phyloP scores from a whole-genome alignment of 2,329 filamentous ascomycete genomes.

The Exophiala sp. region DNA sequence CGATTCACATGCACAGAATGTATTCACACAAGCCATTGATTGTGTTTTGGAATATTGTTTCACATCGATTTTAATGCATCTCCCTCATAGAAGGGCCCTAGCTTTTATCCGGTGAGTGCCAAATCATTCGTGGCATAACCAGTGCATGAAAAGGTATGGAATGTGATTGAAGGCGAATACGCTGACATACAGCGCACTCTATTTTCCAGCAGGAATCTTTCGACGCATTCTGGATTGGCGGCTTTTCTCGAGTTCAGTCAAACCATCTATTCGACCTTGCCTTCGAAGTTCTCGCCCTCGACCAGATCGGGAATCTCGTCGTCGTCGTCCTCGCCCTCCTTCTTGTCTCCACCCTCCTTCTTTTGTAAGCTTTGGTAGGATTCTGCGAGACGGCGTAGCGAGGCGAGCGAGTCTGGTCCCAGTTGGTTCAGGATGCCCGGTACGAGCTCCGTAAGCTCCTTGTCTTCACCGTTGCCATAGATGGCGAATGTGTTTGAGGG shows the following conservation, averaged over 20 bases:
- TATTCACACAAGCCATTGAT: too few relatives aligned
- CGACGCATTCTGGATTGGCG: not conserved
- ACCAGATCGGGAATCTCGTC: constrained; percentile 94
- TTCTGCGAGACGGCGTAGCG: constrained; percentile 96
- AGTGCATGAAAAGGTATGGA: too few relatives aligned
- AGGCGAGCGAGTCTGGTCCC: constrained; percentile 94
- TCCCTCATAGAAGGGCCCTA: too few relatives aligned
- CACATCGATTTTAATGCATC: too few relatives aligned
- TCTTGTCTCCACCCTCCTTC: constrained; percentile 73
- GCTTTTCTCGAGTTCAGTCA: too few relatives aligned
- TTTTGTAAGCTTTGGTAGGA: constrained; percentile 99
- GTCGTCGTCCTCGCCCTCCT: constrained; percentile 71
- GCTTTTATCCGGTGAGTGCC: too few relatives aligned
- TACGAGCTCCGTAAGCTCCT: constrained; percentile 99
- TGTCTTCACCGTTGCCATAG: constrained; percentile 98
- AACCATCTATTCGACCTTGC: constrained; percentile 78
- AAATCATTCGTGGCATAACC: too few relatives aligned
- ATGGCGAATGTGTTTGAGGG: constrained; percentile 99
- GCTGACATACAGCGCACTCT: too few relatives aligned
- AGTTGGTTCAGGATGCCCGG: constrained; percentile 99
- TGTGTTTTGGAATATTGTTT: too few relatives aligned
- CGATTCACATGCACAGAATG: too few relatives aligned
- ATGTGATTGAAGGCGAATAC: too few relatives aligned
- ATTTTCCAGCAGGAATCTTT: too few relatives aligned
- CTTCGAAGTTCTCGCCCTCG: constrained; percentile 96